Evolutionary conservation across 2,329 filamentous ascomycete genomes (phyloP), one percentile per base, ranked within the genome.

Genomic region (Chrysosphaeria jannelii): DNA sequence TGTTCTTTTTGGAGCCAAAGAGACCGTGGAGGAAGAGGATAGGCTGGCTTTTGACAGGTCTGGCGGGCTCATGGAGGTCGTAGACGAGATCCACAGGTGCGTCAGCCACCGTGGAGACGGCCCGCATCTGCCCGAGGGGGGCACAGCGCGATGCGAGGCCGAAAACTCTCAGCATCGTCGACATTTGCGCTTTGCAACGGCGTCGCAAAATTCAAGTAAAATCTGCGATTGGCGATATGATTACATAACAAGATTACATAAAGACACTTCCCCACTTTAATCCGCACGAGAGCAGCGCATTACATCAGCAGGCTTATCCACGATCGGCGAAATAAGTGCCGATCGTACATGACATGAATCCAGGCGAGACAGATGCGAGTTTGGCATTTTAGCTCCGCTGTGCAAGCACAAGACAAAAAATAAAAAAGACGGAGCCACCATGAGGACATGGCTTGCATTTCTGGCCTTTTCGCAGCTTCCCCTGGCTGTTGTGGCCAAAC

Each of bases 1-100:
- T 90, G 41, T 93, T 93, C 49, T 75, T 78, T 49, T 88, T 90
- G 18, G 75, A 90, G 11, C 81, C 81, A 38, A 93, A 91, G 8
- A 93, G 53, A 1, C 85, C 81, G 41, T 93, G 81, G 37, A 93
- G 61, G 33, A 93, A 71, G 30, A 93, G 46, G 31, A 93, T 75
- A 2, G 79, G 72, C 19, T 47, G 36, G 16, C 43, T 41, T 29
- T 46, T 43, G 13, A 44, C 41, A 2, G 42, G 40, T 23, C 48
- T 50, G 1, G 46, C 35, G 2, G 69, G 62, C 35, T 57, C 47
- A 38, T 76, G 63, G 20, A 71, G 47, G 35, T 75, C 67, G 39
- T 59, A 76, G 2, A 56, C 55, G 17, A 78, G 44, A 10, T 41
- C 30, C 1, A 49, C 37, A 4, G 31, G 19, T 3, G 15, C 27